phyloP scores from a whole-genome alignment of 176 grass and related monocot species.

The Aegilops speltoides region DNA sequence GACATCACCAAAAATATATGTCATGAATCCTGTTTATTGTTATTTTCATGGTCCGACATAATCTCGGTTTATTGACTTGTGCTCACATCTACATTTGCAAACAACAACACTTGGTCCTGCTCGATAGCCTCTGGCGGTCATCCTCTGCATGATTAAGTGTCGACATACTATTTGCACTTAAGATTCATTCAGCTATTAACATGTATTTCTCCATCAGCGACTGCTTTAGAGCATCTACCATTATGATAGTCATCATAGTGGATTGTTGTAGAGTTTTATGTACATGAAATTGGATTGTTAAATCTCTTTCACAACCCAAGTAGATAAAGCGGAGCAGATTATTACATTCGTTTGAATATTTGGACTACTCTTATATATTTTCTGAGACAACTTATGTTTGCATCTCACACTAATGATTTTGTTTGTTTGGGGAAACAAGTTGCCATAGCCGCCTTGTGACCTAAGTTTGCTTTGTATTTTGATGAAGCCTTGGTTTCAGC shows the following conservation, averaged over 20 bases:
- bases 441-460: neutral
- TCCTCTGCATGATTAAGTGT: neutral
- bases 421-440: neutral
- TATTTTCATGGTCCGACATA: neutral
- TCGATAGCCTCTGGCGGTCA: neutral
- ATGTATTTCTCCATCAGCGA: neutral
- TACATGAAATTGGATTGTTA: neutral
- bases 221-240: neutral
- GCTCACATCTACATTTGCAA: neutral
- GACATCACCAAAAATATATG: neutral
- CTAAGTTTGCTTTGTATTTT: neutral
- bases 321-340: neutral
- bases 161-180: neutral
- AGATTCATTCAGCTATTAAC: neutral
- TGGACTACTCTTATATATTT: neutral
- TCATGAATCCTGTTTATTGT: neutral
- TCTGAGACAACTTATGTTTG: neutral
- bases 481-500: neutral
- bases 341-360: neutral
- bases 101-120: neutral
- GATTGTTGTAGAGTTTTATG: neutral
- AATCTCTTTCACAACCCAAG: neutral
- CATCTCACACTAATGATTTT: neutral
- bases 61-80: neutral
- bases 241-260: neutral